Evolutionary conservation across 441 rosid genomes (phyloP).

Genomic region (Mallotus repandus): DNA sequence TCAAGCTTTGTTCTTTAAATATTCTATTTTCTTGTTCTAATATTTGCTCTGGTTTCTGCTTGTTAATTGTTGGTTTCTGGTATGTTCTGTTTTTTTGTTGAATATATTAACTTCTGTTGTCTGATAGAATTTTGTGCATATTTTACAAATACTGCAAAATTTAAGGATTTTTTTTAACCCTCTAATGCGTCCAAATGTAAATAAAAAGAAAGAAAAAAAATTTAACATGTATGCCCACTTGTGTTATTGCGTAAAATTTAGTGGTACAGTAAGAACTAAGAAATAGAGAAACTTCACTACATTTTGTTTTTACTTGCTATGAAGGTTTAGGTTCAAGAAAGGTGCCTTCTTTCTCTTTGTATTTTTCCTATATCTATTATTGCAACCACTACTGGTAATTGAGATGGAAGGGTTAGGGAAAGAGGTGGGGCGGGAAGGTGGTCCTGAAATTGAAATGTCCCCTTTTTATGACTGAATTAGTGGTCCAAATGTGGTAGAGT

Average conservation of each 20-base stretch:
- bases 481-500: constrained; percentile 27
- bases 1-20: not conserved
- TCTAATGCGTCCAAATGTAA: constrained; percentile 4
- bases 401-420: not conserved
- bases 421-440: constrained; percentile 8
- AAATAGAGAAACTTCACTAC: not conserved
- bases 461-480: constrained; percentile 18
- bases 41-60: constrained; percentile 4
- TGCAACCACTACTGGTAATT: not conserved
- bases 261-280: too few species aligned
- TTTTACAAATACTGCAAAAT: not conserved
- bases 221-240: too few species aligned
- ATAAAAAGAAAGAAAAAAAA: too few species aligned
- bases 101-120: not conserved
- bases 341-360: not conserved
- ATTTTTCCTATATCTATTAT: constrained; percentile 8
- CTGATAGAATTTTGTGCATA: too few species aligned
- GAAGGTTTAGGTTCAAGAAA: not conserved
- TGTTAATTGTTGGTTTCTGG: not conserved
- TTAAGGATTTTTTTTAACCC: not conserved
- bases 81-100: not conserved
- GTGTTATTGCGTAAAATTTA: too few species aligned
- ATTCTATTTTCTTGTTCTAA: not conserved
- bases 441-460: constrained; percentile 25
- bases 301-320: not conserved